phyloP scores from a whole-genome alignment of 805 yeast genomes.

The Candida ascalaphidarum region DNA sequence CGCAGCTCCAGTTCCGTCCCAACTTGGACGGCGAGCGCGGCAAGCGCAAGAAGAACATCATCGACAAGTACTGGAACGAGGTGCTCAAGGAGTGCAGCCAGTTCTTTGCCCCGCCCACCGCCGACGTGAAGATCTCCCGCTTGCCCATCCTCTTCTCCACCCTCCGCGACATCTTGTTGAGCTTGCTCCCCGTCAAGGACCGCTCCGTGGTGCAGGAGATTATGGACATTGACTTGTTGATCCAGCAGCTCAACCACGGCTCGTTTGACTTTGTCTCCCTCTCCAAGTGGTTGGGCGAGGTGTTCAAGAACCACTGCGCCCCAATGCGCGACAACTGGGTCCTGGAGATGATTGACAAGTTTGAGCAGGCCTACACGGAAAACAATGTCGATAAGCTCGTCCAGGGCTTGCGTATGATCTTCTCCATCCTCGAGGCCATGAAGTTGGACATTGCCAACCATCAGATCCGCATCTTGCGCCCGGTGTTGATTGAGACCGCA shows the following conservation, averaged over 20 bases:
- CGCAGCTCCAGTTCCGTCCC: slow-evolving; percentile 85
- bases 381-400: slow-evolving; percentile 46
- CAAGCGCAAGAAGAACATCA: slow-evolving; percentile 60
- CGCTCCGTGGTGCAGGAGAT: slow-evolving; percentile 57
- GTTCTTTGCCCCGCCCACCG: slow-evolving; percentile 13
- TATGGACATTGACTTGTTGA: slow-evolving; percentile 65
- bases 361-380: slow-evolving; percentile 41
- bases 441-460: slow-evolving; percentile 93
- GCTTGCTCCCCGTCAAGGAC: slow-evolving; percentile 73
- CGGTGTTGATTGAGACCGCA: slow-evolving; percentile 78
- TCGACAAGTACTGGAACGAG: slow-evolving; percentile 80
- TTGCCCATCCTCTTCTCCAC: slow-evolving; percentile 70
- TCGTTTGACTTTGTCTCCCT: slow-evolving; percentile 67
- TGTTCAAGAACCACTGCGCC: slow-evolving; percentile 86
- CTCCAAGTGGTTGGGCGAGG: slow-evolving; percentile 64
- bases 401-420: slow-evolving; percentile 68
- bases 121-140: slow-evolving; percentile 25
- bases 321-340: slow-evolving; percentile 94
- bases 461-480: slow-evolving; percentile 79
- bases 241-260: slow-evolving; percentile 66
- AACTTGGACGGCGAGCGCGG: slow-evolving; percentile 90
- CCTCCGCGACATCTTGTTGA: slow-evolving; percentile 65
- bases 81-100: slow-evolving; percentile 59
- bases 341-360: slow-evolving; percentile 62
- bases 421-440: slow-evolving; percentile 87